Percentiles rank a stretch among this genome's conserved stretches.
These are phyloP conservation scores for Penicillium chermesinum DNA, from an alignment of 495 filamentous ascomycete genomes.

Conservation along the genomic window DNA sequence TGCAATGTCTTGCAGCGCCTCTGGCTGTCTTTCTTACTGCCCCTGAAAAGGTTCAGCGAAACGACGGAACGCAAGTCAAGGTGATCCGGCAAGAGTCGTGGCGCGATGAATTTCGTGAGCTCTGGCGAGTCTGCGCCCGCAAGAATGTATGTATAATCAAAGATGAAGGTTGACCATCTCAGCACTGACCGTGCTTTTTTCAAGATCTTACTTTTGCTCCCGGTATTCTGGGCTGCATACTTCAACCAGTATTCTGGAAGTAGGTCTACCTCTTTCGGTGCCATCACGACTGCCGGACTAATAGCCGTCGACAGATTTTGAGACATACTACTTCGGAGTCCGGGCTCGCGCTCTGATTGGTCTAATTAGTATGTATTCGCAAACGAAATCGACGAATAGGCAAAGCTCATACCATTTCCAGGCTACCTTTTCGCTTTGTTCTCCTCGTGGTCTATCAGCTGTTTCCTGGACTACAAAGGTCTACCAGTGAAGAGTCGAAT, in stretches of 20 bases:
- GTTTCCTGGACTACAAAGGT: constrained; percentile 37
- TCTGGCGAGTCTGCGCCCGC: constrained; percentile 24
- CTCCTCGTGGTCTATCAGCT: constrained; percentile 35
- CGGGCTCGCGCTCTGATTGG: constrained; percentile 35
- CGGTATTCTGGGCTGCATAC: constrained; percentile 37
- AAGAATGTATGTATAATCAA: constrained; percentile 19
- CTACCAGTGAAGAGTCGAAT: constrained; percentile 36
- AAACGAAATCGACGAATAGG: too few species aligned
- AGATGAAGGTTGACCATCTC: too few species aligned
- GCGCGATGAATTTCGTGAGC: constrained; percentile 25
- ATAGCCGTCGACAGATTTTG: constrained; percentile 20
- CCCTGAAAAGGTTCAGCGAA: constrained; percentile 51
- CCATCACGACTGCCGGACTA: background rate
- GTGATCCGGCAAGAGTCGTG: constrained; percentile 41
- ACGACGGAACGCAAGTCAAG: constrained; percentile 49
- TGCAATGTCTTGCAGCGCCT: constrained; percentile 52
- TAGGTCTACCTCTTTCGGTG: constrained; percentile 4
- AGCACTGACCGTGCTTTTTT: too few species aligned
- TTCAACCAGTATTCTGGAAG: constrained; percentile 36
- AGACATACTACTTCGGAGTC: constrained; percentile 36
- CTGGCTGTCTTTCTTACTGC: constrained; percentile 49
- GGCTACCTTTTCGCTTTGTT: constrained; percentile 29
- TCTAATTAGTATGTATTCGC: constrained; percentile 31
- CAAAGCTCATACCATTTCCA: too few species aligned
- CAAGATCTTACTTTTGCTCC: constrained; percentile 28